phyloP scores from a whole-genome alignment of 345 rosid species.

The Erucastrum elatum region DNA sequence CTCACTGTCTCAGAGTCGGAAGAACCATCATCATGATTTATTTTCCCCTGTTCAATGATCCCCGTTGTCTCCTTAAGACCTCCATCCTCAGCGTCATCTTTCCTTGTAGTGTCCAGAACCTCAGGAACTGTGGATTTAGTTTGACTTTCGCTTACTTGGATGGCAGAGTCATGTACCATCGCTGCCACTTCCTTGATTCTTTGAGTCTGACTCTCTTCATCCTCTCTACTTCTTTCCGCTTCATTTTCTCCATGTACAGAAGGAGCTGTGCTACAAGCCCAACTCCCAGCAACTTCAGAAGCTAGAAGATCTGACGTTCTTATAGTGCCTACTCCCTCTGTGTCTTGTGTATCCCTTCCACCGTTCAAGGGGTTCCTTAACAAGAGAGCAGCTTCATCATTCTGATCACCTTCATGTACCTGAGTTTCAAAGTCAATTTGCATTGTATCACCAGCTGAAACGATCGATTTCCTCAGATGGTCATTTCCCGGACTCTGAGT shows the following conservation, averaged over 20 bases:
- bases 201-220: slow-evolving; percentile 44
- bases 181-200: slow-evolving; percentile 36
- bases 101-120: slow-evolving; percentile 36
- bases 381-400: slow-evolving; percentile 27
- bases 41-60: slow-evolving; percentile 41
- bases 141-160: slow-evolving; percentile 60
- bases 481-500: slow-evolving; percentile 63
- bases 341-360: slow-evolving; percentile 52
- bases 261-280: slow-evolving; percentile 86
- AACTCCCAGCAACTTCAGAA: slow-evolving; percentile 87
- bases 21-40: slow-evolving; percentile 43
- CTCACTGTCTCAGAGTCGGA: slow-evolving; percentile 57
- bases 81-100: slow-evolving; percentile 41
- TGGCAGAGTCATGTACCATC: no score
- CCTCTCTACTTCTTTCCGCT: slow-evolving; percentile 52
- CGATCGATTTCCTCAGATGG: slow-evolving; percentile 43
- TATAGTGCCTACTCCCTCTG: slow-evolving; percentile 61
- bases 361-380: slow-evolving; percentile 42
- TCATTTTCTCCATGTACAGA: slow-evolving; percentile 78
- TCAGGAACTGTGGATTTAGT: slow-evolving; percentile 46
- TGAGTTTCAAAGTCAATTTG: slow-evolving; percentile 74
- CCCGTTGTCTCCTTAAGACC: slow-evolving; percentile 64
- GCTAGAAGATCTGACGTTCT: slow-evolving; percentile 80
- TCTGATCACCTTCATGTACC: slow-evolving; percentile 49
- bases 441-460: slow-evolving; percentile 71